These are phyloP conservation scores for Hypoxylon sp. DNA, from an alignment of 2,329 filamentous ascomycete genomes.

Conservation along the genomic window DNA sequence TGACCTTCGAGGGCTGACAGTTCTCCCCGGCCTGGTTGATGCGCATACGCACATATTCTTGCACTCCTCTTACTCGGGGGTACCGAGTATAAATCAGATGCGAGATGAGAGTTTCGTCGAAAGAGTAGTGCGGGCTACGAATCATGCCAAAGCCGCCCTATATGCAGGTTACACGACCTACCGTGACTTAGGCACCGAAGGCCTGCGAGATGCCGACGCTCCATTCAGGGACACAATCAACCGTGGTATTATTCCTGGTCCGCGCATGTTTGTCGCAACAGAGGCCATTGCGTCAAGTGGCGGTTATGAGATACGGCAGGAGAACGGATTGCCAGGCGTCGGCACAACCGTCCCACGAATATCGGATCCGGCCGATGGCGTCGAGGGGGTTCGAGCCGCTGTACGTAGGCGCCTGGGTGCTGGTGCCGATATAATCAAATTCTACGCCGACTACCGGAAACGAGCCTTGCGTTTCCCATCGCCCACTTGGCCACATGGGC, in stretches of 20 bases:
- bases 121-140: constrained; percentile 61
- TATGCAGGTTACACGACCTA: constrained; percentile 67
- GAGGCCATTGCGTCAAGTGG: constrained; percentile 59
- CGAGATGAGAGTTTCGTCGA: constrained; percentile 67
- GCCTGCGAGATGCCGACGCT: constrained; percentile 58
- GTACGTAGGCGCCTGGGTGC: constrained; percentile 57
- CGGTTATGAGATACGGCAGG: constrained; percentile 58
- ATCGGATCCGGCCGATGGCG: constrained; percentile 58
- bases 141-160: constrained; percentile 61
- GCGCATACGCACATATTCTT: constrained; percentile 66
- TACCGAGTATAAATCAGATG: constrained; percentile 54
- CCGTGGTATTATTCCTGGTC: constrained; percentile 61
- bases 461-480: constrained; percentile 54
- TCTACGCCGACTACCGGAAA: constrained; percentile 60
- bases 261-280: constrained; percentile 64
- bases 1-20: constrained; percentile 61
- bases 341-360: constrained; percentile 48
- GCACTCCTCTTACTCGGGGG: constrained; percentile 56
- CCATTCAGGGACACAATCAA: constrained; percentile 63
- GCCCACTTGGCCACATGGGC: constrained; percentile 41
- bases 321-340: constrained; percentile 50
- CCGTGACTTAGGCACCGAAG: constrained; percentile 64
- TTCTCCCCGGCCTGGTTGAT: constrained; percentile 63
- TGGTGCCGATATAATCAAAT: constrained; percentile 61
- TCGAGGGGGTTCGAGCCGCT: constrained; percentile 54